Evolutionary conservation across 495 filamentous ascomycete species (phyloP).

Genomic region (Podospora australis): DNA sequence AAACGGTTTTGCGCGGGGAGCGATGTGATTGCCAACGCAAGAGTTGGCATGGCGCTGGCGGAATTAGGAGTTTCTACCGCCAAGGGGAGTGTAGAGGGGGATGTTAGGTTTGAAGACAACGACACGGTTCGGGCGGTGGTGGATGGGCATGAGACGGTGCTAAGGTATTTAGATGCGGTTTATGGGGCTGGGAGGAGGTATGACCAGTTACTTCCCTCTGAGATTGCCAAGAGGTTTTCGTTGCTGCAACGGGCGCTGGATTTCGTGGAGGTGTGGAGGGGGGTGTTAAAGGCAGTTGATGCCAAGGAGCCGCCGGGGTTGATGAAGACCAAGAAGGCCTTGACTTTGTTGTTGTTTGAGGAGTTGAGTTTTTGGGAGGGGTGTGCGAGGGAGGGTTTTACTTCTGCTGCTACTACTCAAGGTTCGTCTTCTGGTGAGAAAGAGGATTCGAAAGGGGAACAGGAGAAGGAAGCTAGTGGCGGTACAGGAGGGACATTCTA

Average conservation of each 20-base stretch:
- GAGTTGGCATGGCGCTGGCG: slow-evolving; percentile 50
- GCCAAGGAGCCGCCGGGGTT: slow-evolving; percentile 6
- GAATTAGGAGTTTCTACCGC: slow-evolving; percentile 55
- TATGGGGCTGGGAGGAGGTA: slow-evolving; percentile 29
- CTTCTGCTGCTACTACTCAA: no score
- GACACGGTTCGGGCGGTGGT: slow-evolving; percentile 41
- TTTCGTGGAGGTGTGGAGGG: slow-evolving; percentile 32
- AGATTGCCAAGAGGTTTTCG: slow-evolving; percentile 30
- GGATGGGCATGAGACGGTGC: slow-evolving; percentile 41
- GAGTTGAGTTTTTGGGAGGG: slow-evolving; percentile 21
- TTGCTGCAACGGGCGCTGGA: slow-evolving; percentile 34
- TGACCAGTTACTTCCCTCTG: slow-evolving; percentile 23
- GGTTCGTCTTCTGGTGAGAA: no score
- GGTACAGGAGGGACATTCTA: slow-evolving; percentile 8
- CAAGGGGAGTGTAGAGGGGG: slow-evolving; percentile 35
- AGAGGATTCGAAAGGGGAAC: no score
- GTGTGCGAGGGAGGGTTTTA: slow-evolving; percentile 25
- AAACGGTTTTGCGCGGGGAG: slow-evolving; percentile 47
- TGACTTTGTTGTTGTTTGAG: slow-evolving; percentile 3
- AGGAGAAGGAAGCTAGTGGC: background rate
- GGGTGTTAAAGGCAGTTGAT: slow-evolving; percentile 5
- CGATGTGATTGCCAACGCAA: slow-evolving; percentile 50
- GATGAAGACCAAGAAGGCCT: background rate
- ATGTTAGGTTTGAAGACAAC: slow-evolving; percentile 49
- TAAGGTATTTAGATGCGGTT: slow-evolving; percentile 50